A percentile compares a stretch with the other conserved stretches of the same genome.
These are phyloP conservation scores for Amylocarpus encephaloides DNA, from an alignment of 2,329 filamentous ascomycete species.

Conservation along the genomic window DNA sequence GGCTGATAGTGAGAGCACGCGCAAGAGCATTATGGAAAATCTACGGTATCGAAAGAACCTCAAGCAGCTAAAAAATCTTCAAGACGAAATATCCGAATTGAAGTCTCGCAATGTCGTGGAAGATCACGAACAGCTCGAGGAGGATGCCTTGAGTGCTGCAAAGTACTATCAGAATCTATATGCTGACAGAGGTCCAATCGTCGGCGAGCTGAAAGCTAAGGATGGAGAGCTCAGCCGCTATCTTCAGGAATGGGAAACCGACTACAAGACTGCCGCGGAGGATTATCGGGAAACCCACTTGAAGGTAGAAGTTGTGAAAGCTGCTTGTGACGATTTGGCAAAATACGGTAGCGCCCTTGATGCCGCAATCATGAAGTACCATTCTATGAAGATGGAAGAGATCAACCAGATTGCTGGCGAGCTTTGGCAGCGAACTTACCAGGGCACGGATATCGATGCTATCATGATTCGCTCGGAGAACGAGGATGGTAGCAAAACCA, in stretches of 20 bases:
- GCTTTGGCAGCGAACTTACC: slow-evolving; percentile 95
- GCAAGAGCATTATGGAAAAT: slow-evolving; percentile 84
- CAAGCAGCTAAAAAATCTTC: slow-evolving; percentile 60
- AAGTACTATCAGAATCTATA: slow-evolving; percentile 61
- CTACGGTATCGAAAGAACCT: slow-evolving; percentile 74
- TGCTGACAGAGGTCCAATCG: slow-evolving; percentile 66
- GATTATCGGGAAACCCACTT: slow-evolving; percentile 86
- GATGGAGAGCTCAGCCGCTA: slow-evolving; percentile 71
- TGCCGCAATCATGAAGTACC: slow-evolving; percentile 96
- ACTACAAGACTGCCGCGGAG: slow-evolving; percentile 75
- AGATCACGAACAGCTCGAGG: slow-evolving; percentile 68
- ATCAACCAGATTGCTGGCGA: slow-evolving; percentile 93
- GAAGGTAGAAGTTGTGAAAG: slow-evolving; percentile 84
- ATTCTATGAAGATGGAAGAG: slow-evolving; percentile 95
- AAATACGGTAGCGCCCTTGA: slow-evolving; percentile 81
- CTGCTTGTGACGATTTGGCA: slow-evolving; percentile 82
- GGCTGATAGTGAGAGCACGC: slow-evolving; percentile 72
- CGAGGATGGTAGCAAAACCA: slow-evolving; percentile 42
- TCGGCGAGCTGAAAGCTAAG: slow-evolving; percentile 76
- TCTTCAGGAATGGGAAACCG: slow-evolving; percentile 73
- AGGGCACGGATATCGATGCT: slow-evolving; percentile 93
- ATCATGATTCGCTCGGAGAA: slow-evolving; percentile 92
- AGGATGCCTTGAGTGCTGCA: slow-evolving; percentile 63
- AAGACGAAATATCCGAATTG: slow-evolving; percentile 65
- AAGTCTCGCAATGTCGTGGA: slow-evolving; percentile 74